These are phyloP conservation scores for Bipolaris bicolor DNA, from an alignment of 2,329 filamentous ascomycete species.

Conservation along the genomic window DNA sequence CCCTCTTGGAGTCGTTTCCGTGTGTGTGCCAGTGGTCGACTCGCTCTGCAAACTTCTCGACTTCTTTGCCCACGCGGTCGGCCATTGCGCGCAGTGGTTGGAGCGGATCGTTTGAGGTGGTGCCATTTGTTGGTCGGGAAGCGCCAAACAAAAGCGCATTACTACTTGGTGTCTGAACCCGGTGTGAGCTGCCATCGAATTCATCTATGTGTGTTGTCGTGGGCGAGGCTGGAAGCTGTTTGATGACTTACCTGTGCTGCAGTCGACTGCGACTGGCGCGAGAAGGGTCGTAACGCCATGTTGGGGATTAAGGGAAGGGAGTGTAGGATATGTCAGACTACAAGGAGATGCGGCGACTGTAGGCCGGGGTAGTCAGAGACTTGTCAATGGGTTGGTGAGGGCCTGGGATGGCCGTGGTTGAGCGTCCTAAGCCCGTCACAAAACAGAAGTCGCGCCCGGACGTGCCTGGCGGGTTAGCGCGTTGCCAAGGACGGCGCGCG, in stretches of 20 bases:
- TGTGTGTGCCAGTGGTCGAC: conserved; percentile 71
- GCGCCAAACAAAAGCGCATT: conserved; percentile 20
- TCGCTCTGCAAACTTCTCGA: conserved; percentile 83
- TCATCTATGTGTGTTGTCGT: neutral
- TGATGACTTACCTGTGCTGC: conserved; percentile 32
- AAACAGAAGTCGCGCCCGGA: conserved; percentile 34
- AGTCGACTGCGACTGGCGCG: conserved; percentile 34
- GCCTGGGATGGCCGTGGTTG: conserved; percentile 13
- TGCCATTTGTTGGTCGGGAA: conserved; percentile 23
- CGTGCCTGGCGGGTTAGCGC: conserved; percentile 16
- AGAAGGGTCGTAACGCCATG: conserved; percentile 38
- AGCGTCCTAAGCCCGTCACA: conserved; percentile 22
- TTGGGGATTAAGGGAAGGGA: neutral
- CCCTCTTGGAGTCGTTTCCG: conserved; percentile 39
- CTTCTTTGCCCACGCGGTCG: conserved; percentile 76
- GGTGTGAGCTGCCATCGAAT: conserved; percentile 2
- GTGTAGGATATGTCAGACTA: neutral
- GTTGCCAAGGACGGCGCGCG: conserved; percentile 22
- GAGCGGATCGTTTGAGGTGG: conserved; percentile 52
- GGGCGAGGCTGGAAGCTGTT: conserved; percentile 5
- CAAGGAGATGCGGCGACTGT: conserved; percentile 2
- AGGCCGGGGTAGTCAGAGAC: neutral
- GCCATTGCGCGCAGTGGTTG: conserved; percentile 68
- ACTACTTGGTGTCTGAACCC: conserved; percentile 18
- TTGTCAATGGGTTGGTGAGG: conserved; percentile 2